phyloP scores from a whole-genome alignment of 1,284 basidiomycete species.

The Dichomitus squalens region DNA sequence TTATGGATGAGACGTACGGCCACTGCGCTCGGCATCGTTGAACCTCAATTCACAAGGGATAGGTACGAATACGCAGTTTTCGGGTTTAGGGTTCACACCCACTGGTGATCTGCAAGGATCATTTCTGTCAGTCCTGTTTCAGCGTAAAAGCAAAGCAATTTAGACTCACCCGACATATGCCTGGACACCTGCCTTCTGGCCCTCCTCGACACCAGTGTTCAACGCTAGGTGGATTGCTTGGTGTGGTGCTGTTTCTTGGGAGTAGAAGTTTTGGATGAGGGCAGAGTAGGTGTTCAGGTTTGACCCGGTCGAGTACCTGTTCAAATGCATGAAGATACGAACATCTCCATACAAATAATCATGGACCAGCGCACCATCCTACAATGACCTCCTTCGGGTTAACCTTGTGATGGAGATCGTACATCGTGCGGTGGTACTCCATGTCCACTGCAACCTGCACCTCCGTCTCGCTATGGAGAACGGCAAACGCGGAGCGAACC shows the following conservation, averaged over 20 bases:
- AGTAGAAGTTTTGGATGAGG: conserved; percentile 98
- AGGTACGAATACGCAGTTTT: conserved; percentile 92
- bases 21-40: conserved; percentile 81
- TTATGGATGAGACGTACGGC: conserved; percentile 59
- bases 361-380: conserved; percentile 70
- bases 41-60: conserved; percentile 84
- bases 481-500: conserved; percentile 84
- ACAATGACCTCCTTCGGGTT: conserved; percentile 88
- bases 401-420: conserved; percentile 86
- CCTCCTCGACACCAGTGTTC: conserved; percentile 81
- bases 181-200: conserved; percentile 79
- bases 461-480: conserved; percentile 89
- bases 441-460: conserved; percentile 95
- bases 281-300: conserved; percentile 96
- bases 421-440: conserved; percentile 95
- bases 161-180: conserved; percentile 82
- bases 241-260: conserved; percentile 87
- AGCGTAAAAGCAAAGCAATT: neutral
- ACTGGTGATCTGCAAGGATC: conserved; percentile 66
- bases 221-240: conserved; percentile 93
- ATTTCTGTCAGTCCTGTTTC: neutral
- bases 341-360: neutral
- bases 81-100: conserved; percentile 84
- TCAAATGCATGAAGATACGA: neutral
- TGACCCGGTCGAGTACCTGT: conserved; percentile 88